Evolutionary conservation across 257 asterid species (phyloP).

Genomic region (Primulina eburnea): DNA sequence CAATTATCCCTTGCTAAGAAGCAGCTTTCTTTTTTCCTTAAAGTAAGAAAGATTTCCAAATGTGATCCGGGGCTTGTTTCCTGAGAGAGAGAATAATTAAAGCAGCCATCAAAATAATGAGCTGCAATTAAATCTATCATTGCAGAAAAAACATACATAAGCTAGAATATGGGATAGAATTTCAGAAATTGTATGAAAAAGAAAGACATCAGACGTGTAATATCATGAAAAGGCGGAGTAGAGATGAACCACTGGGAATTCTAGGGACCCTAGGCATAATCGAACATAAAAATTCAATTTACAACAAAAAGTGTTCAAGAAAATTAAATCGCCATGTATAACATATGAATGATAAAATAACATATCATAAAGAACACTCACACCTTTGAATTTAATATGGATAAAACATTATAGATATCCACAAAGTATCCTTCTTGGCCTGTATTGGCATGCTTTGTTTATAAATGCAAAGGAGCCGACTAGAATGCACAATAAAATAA

Average conservation of each 20-base stretch:
- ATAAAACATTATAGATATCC: too few species aligned
- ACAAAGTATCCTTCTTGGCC: background rate
- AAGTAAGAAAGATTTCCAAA: slow-evolving; percentile 36
- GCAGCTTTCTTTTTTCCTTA: slow-evolving; percentile 46
- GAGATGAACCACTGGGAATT: background rate
- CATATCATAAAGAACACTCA: background rate
- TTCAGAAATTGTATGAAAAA: background rate
- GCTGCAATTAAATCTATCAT: background rate
- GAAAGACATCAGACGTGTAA: too few species aligned
- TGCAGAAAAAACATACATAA: too few species aligned
- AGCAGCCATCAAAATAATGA: too few species aligned
- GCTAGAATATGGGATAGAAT: background rate
- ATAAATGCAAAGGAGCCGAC: background rate
- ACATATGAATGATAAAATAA: background rate
- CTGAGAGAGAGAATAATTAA: background rate
- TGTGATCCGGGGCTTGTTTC: slow-evolving; percentile 31
- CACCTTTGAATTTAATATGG: background rate
- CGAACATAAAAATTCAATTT: too few species aligned
- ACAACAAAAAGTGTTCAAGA: background rate
- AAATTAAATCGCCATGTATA: background rate
- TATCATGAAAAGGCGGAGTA: too few species aligned
- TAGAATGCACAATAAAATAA: background rate
- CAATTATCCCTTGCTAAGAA: slow-evolving; percentile 37
- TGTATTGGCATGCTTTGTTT: background rate
- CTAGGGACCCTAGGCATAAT: background rate